These are phyloP conservation scores for Carex arenaria DNA, from an alignment of 202 grass and related monocot species.

Conservation along the genomic window DNA sequence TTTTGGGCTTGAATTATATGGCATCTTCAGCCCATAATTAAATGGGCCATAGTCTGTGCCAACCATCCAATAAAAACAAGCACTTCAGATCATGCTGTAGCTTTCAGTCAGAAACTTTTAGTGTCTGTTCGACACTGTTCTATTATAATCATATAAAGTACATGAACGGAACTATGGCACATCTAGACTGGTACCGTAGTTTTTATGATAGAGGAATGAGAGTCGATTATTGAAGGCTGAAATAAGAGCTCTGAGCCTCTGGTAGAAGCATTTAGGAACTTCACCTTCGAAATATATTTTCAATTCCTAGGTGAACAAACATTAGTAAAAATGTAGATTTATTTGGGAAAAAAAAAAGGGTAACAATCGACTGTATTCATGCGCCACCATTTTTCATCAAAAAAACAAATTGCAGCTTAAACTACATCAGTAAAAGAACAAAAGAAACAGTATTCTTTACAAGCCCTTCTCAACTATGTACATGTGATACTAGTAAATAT, in stretches of 20 bases:
- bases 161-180: background rate
- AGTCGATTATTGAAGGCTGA: too few relatives aligned
- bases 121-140: background rate
- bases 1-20: background rate
- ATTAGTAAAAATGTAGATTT: background rate
- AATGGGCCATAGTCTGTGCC: background rate
- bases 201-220: too few relatives aligned
- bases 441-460: background rate
- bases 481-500: background rate
- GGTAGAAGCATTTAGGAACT: background rate
- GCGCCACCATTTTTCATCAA: background rate
- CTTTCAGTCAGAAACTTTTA: background rate
- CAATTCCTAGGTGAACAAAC: background rate
- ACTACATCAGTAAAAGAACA: background rate
- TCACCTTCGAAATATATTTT: background rate
- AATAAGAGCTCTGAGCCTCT: too few relatives aligned
- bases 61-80: background rate
- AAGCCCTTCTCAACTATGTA: conserved; percentile 2
- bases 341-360: background rate
- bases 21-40: background rate
- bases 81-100: background rate
- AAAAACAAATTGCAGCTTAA: background rate
- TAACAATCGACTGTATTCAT: background rate
- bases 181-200: too few relatives aligned
- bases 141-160: background rate